Evolutionary conservation across 352 stramenopile species (phyloP), one percentile per base, ranked within the genome.

Genomic region (Globisporangium camurandrum): DNA sequence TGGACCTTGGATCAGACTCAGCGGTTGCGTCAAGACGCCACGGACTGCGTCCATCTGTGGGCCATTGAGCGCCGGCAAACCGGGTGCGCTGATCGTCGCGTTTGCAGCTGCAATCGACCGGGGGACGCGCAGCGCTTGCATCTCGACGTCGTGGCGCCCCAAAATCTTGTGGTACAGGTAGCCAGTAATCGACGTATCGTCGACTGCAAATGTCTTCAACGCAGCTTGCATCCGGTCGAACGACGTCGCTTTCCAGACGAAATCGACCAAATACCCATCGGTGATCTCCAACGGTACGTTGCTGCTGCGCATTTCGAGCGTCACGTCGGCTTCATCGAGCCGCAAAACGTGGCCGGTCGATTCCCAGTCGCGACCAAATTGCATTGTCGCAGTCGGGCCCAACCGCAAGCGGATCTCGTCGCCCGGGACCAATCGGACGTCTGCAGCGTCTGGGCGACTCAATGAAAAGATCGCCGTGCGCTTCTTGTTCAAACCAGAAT

Each of bases 141-240:
- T 84, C 49, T 98, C 93, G 5, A 99, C 95, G 20, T 95, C 84
- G 64, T 99, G 95, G n/a, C n/a, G n/a, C 0, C 97, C 97, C 33
- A 99, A 79, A 11, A 99, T 88, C 66, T 97, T 98, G 72, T 99
- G 95, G 71, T 99, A 99, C 57, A 99, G 82, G 68, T 99, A 99
- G 16, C 96, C 96, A 3, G 93, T 99, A 0, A 99, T 77, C 54
- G 89, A 98, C 17, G 94, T 97, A 59, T 99, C 96, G 64, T 99
- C 96, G 47, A 99, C 94, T 1, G 96, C 96, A 75, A 99, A 99
- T 0, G 88, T 98, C 69, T 99, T 99, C 50, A 99, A 78, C 19
- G 97, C 96, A 17, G 92, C 92, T 63, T 99, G 96, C 97, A 99
- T 99, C 14, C 97, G 81, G 63, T 99, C 96, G 60, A 99, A 99